Percentiles rank a stretch among this genome's conserved stretches.
Evolutionary conservation across 148 eudicot species (phyloP).

Genomic region (Amaranthus cruentus): DNA sequence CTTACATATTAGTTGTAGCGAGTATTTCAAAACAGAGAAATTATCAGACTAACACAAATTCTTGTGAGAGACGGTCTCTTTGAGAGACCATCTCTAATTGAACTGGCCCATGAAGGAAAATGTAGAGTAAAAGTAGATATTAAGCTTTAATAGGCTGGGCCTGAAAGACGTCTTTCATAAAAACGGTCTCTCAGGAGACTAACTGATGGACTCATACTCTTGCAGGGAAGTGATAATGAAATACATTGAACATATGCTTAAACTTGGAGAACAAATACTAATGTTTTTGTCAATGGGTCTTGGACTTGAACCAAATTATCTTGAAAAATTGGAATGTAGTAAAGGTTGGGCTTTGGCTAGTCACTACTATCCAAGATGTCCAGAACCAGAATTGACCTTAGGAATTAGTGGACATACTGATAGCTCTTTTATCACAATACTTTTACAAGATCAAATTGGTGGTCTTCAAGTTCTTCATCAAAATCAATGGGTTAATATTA

Average conservation of each 20-base stretch:
- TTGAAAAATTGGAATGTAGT: constrained; percentile 29
- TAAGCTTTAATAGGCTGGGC: too few species aligned
- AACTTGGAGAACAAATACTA: constrained; percentile 31
- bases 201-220: too few species aligned
- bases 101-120: too few species aligned
- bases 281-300: constrained; percentile 44
- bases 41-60: too few species aligned
- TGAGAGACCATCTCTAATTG: too few species aligned
- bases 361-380: constrained; percentile 47
- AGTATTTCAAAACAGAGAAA: too few species aligned
- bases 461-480: constrained; percentile 25
- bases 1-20: too few species aligned
- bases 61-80: too few species aligned
- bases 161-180: too few species aligned
- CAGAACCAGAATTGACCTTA: constrained; percentile 17
- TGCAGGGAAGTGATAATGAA: constrained; percentile 32
- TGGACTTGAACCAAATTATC: constrained; percentile 35
- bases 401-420: constrained; percentile 22
- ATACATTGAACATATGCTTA: constrained; percentile 33
- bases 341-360: constrained; percentile 28
- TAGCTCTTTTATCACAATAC: constrained; percentile 19
- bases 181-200: too few species aligned
- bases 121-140: too few species aligned
- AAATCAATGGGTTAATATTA: constrained; percentile 26
- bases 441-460: constrained; percentile 29